These are phyloP conservation scores for Leccinum subtestaceum DNA, from an alignment of 768 basidiomycete species.

Conservation along the genomic window DNA sequence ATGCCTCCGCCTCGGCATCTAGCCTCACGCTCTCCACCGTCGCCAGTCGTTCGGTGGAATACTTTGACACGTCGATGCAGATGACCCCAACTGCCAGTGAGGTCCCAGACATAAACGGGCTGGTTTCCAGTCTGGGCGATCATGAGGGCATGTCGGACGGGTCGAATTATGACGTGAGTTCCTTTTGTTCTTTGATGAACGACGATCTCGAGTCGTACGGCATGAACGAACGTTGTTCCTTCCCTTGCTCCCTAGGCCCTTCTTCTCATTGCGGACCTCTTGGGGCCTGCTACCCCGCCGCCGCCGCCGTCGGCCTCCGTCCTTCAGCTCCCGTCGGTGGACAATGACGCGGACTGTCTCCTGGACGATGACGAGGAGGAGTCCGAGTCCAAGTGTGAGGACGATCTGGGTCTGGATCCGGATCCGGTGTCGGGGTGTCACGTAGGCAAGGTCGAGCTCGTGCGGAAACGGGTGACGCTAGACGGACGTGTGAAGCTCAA, in stretches of 20 bases:
- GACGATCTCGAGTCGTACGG: conserved; percentile 20
- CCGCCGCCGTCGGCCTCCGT: conserved; percentile 6
- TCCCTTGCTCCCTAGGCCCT: conserved; percentile 45
- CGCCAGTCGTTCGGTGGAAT: conserved; percentile 25
- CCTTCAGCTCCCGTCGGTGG: neutral
- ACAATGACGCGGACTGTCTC: conserved; percentile 6
- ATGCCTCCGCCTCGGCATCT: conserved; percentile 29
- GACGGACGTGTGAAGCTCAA: conserved; percentile 74
- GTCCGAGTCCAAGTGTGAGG: neutral
- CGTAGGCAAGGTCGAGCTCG: conserved; percentile 50
- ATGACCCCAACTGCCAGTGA: conserved; percentile 29
- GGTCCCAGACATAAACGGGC: conserved; percentile 61
- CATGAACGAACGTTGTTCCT: conserved; percentile 13
- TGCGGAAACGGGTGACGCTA: conserved; percentile 54
- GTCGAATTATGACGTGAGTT: conserved; percentile 62
- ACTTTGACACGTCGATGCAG: conserved; percentile 27
- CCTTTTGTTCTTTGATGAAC: conserved; percentile 14
- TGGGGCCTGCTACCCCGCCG: conserved; percentile 48
- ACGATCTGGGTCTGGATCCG: neutral
- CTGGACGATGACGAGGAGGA: conserved; percentile 3
- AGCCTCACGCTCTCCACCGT: conserved; percentile 27
- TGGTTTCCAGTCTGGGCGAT: conserved; percentile 55
- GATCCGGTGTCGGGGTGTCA: conserved; percentile 22
- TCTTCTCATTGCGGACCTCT: conserved; percentile 55
- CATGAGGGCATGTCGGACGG: conserved; percentile 41